Evolutionary conservation across 1,284 basidiomycete genomes (phyloP), one percentile per base, ranked within the genome.

Genomic region (Porodaedalea pini): DNA sequence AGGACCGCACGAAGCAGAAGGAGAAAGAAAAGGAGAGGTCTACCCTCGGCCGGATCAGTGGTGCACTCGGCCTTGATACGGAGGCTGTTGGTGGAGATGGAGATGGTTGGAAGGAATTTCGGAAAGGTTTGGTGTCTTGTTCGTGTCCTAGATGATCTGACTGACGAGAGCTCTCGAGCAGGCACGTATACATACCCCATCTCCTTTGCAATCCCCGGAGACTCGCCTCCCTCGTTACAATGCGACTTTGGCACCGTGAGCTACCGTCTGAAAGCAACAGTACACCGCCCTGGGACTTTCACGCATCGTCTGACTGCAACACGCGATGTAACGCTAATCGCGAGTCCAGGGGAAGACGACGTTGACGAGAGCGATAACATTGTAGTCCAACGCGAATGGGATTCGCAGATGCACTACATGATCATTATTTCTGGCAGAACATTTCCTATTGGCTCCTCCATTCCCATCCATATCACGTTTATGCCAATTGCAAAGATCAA

Each of bases 171-270:
- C 36, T 6, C 34, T 10, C 31, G 13, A 19, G 19, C 65, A 90
- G 92, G 93, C n/a, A 88, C 85, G 4, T 98, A 98, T 70, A 94
- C 89, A 41, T 99, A 94, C 70, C 94, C 95, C 1, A 91, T 99
- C 66, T 91, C 90, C 17, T 92, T 98, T 70, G 78, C 86, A 3
- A 85, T 99, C 49, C 93, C 95, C 0, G 78, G 84, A 2, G 81
- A 83, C 59, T 80, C 90, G 2, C 93, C 94, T 2, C 92, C 96
- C 0, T 87, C 86, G 0, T 76, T 97, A 58, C 79, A 81, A 52
- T 88, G 87, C 62, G 83, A 90, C 56, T 91, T 86, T 67, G 95
- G 94, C 13, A 81, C 82, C 7, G 86, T 97, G 21, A 70, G 71
- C 1, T 98, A 97, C 85, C 77, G 78, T 48, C 79, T 98, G 15